phyloP scores from a whole-genome alignment of 2,329 filamentous ascomycete species.

The Penicillium digitatum region DNA sequence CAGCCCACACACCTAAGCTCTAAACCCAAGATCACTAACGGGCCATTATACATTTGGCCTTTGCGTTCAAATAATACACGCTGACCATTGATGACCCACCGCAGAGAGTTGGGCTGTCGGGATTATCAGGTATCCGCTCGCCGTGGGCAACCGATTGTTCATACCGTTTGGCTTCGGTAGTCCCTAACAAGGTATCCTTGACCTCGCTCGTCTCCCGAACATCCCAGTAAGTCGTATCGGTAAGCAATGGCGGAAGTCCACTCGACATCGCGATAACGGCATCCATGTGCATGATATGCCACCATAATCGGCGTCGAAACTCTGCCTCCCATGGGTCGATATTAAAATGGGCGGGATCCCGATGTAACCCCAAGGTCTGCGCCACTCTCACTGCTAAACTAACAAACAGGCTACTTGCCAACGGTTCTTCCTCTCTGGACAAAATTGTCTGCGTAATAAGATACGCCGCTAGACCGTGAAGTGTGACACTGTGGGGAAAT shows the following conservation, averaged over 20 bases:
- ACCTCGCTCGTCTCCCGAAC: slow-evolving; percentile 47
- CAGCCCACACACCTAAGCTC: neutral
- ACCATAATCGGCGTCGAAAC: slow-evolving; percentile 46
- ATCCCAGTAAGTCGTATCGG: slow-evolving; percentile 49
- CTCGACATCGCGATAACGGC: slow-evolving; percentile 49
- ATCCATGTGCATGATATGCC: slow-evolving; percentile 49
- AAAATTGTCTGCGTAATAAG: slow-evolving; percentile 47
- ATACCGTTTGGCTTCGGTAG: slow-evolving; percentile 36
- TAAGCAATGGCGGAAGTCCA: slow-evolving; percentile 47
- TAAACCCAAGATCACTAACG: slow-evolving; percentile 30
- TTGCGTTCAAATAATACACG: slow-evolving; percentile 44
- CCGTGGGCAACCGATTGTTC: slow-evolving; percentile 29
- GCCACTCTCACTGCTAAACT: slow-evolving; percentile 47
- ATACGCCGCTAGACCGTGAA: slow-evolving; percentile 47
- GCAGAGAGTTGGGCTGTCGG: slow-evolving; percentile 41
- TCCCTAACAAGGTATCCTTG: slow-evolving; percentile 44
- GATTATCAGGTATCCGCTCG: slow-evolving; percentile 36
- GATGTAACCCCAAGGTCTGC: slow-evolving; percentile 48
- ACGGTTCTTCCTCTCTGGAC: slow-evolving; percentile 47
- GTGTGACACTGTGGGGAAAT: slow-evolving; percentile 45
- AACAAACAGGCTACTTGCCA: slow-evolving; percentile 48
- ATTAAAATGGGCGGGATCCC: slow-evolving; percentile 48
- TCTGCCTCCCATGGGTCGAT: slow-evolving; percentile 45
- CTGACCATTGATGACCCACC: slow-evolving; percentile 41
- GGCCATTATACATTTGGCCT: slow-evolving; percentile 46